These are phyloP conservation scores for Delitschia confertaspora DNA, from an alignment of 495 filamentous ascomycete genomes.

Conservation along the genomic window DNA sequence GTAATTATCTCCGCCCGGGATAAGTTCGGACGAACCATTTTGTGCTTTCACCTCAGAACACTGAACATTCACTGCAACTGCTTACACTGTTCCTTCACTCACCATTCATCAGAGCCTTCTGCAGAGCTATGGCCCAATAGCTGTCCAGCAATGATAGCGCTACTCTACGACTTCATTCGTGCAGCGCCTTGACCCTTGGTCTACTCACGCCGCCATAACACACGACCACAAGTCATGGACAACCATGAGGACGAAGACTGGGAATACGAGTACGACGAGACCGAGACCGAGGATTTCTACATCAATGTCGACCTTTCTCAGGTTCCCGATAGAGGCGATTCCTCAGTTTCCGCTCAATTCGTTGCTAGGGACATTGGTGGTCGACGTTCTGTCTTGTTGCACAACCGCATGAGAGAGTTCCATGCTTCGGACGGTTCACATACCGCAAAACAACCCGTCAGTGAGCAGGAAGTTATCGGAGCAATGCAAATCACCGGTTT, in stretches of 20 bases:
- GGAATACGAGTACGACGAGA: constrained; percentile 55
- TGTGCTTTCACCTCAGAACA: too few species aligned
- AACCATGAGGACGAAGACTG: constrained; percentile 42
- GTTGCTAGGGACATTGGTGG: neutral
- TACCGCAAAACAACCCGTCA: neutral
- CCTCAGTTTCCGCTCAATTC: neutral
- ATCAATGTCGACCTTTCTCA: constrained; percentile 34
- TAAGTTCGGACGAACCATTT: too few species aligned
- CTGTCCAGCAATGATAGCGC: too few species aligned
- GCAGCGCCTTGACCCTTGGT: too few species aligned
- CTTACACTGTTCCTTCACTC: too few species aligned
- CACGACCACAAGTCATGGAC: constrained; percentile 10
- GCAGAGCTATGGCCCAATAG: too few species aligned
- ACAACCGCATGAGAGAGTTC: constrained; percentile 1
- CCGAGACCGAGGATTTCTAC: constrained; percentile 47
- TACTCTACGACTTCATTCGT: too few species aligned
- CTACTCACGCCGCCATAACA: too few species aligned
- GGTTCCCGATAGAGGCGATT: neutral
- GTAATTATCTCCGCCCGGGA: too few species aligned
- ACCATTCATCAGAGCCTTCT: too few species aligned
- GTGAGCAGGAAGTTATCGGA: constrained; percentile 1
- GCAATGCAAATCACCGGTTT: constrained; percentile 74
- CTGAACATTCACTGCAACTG: too few species aligned
- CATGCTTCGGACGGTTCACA: neutral
- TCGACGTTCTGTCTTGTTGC: constrained; percentile 2